Base-by-base conservation (phyloP, 2,329 filamentous ascomycete genomes). In the Fusarium sp. region DNA sequence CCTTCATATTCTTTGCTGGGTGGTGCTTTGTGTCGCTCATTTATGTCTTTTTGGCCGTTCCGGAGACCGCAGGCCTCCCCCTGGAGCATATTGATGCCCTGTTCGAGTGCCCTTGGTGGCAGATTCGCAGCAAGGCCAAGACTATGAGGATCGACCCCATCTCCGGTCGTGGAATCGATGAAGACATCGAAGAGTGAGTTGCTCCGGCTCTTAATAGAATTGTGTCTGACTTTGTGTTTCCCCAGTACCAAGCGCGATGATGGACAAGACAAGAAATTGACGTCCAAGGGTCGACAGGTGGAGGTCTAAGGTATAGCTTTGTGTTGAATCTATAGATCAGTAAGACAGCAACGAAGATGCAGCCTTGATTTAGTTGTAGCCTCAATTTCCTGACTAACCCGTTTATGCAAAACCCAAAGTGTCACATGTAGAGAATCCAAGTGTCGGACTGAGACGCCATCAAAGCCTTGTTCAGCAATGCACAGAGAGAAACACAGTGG, bases 41-140 rank as follows among this genome's bases (percentile, higher is more conserved):
- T 13, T 85, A 85, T 61, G 79, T 82, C 3, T 85, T 78, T 70
- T 65, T 85, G 18, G 71, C 82, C 40, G 82, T 86, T 0, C 84
- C 84, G 2, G 84, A 86, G 79, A 35, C 70, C 77, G 78, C 83
- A 14, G 83, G 82, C 6, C 69, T 83, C 9, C 80, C 78, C 31
- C 71, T 85, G 9, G 83, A 85, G 68, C 77, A 85, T 64, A 80
- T 85, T 16, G 81, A 85, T 37, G 67, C 70, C 8, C 63, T 84
- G 7, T 84, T 84, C 69, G 75, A 77, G 27, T 81, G 78, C 2
- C 73, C 78, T 4, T 79, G 77, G 77, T 80, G 69, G 68, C 64
- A 73, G 20, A 73, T 73, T n/a, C 69, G 70, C 22, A 66, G 59
- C 29, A 73, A 69, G 10, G 58, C 70, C 7, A 71, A 69, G 40